Base-by-base conservation (phyloP, 495 filamentous ascomycete genomes). In the Aspergillus cristatus region DNA sequence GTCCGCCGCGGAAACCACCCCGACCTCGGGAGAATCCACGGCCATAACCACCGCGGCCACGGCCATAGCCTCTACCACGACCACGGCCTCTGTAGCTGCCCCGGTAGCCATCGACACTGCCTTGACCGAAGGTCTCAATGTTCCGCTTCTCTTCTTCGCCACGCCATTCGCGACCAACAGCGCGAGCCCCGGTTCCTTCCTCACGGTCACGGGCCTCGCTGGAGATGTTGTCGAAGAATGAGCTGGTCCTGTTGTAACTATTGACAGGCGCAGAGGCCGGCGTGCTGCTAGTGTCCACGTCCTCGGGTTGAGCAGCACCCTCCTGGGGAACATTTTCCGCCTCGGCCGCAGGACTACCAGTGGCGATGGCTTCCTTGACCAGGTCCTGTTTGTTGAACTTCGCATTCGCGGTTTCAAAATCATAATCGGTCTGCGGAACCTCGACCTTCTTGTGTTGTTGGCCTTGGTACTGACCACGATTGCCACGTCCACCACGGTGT, bases 381-480 rank as follows among this genome's bases (percentile, higher is more conserved):
- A 96, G 61, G 50, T 95, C 88, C 48, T 94, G 81, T 63, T 99
- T 99, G 70, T 93, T 97, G 68, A 99, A 97, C 57, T 94, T 95
- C 12, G 87, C 88, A 52, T 99, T 99, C 33, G 90, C 75, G 7
- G 77, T 77, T 45, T 82, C 79, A 57, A 99, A 99, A 54, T 99
- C 93, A 53, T 86, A 99, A 50, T 97, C 91, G 2, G 83, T 75
- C 24, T 79, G 69, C 0, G 91, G 91, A 18, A 97, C 82, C 39
- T 94, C 90, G 14, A 96, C 72, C 63, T 85, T 91, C 50, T 71
- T 71, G 26, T 62, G 57, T 41, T 63, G 60, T 41, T 63, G 61
- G 28, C 66, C 41, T 17, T 56, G 64, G 14, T 74, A 67, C 16
- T 73, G 71, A 18, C 72, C 70, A 31, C 76, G 75, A 42, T 68